Percentiles rank a stretch among this genome's conserved stretches.
Conservation (phyloP, 352 stramenopile species). For the Globisporangium splendens region DNA sequence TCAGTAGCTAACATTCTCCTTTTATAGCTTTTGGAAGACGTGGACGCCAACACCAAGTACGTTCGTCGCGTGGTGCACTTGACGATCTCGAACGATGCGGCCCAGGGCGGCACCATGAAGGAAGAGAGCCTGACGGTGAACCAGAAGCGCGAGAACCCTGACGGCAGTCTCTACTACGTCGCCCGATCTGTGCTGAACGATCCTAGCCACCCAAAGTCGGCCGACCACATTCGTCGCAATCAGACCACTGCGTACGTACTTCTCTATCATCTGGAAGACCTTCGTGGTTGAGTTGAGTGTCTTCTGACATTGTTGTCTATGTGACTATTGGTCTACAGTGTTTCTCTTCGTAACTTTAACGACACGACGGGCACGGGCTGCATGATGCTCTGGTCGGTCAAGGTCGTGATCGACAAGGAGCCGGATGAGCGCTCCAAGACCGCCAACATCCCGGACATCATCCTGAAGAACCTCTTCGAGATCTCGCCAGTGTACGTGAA, state of each 20-base stretch:
- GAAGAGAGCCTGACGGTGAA: slow-evolving; percentile 73
- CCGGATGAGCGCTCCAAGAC: slow-evolving; percentile 66
- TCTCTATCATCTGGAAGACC: not conserved
- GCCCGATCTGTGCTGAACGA: slow-evolving; percentile 64
- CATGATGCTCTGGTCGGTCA: slow-evolving; percentile 78
- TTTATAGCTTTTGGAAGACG: slow-evolving; percentile 51
- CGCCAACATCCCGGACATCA: slow-evolving; percentile 83
- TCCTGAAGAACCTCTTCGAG: slow-evolving; percentile 88
- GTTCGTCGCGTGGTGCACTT: slow-evolving; percentile 77
- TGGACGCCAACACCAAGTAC: slow-evolving; percentile 80
- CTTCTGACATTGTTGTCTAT: not conserved
- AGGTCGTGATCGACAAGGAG: slow-evolving; percentile 78
- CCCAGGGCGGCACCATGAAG: slow-evolving; percentile 77
- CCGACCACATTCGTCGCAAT: slow-evolving; percentile 73
- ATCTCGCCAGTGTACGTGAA: slow-evolving; percentile 84
- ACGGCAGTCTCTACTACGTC: slow-evolving; percentile 70
- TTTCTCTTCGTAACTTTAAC: slow-evolving; percentile 77
- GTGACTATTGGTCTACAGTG: slow-evolving; percentile 26
- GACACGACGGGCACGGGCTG: slow-evolving; percentile 68
- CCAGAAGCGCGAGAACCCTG: slow-evolving; percentile 76
- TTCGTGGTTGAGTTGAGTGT: not conserved
- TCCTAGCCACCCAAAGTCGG: slow-evolving; percentile 58
- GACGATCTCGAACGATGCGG: slow-evolving; percentile 68
- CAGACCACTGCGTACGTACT: slow-evolving; percentile 68
- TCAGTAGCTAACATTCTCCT: not conserved